phyloP scores from a whole-genome alignment of 2,329 filamentous ascomycete species.

The Stachybotrys elegans region DNA sequence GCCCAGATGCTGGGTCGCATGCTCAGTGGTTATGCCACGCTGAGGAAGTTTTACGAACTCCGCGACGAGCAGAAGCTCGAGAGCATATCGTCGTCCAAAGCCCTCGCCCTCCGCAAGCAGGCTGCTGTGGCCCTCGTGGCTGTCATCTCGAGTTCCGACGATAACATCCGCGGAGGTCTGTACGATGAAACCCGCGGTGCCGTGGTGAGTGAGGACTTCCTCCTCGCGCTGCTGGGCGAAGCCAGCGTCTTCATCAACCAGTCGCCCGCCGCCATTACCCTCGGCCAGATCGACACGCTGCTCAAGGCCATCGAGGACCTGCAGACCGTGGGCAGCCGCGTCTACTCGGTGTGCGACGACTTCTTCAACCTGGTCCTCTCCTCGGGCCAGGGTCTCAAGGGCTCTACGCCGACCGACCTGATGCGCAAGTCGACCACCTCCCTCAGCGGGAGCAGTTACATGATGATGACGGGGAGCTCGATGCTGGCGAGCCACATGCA shows the following conservation, averaged over 20 bases:
- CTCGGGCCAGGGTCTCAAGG: constrained; percentile 59
- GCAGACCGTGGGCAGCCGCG: constrained; percentile 66
- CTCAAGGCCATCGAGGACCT: constrained; percentile 77
- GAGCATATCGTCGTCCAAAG: constrained; percentile 27
- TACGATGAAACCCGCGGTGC: constrained; percentile 77
- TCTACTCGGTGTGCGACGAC: constrained; percentile 71
- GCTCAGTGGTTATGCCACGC: constrained; percentile 86
- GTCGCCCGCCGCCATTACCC: constrained; percentile 49
- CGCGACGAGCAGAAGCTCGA: constrained; percentile 52
- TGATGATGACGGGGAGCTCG: constrained; percentile 69
- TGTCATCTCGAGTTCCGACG: constrained; percentile 80
- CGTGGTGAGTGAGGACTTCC: constrained; percentile 82
- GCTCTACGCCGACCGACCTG: constrained; percentile 60
- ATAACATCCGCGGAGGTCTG: constrained; percentile 86
- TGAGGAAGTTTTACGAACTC: constrained; percentile 86
- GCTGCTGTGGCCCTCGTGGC: constrained; percentile 70
- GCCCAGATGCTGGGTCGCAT: constrained; percentile 79
- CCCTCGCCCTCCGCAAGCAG: constrained; percentile 59
- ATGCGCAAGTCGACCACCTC: constrained; percentile 54
- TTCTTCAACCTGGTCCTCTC: constrained; percentile 71
- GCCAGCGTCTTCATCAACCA: constrained; percentile 70
- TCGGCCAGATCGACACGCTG: constrained; percentile 68
- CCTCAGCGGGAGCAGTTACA: constrained; percentile 56
- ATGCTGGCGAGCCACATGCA: constrained; percentile 61
- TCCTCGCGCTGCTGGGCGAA: constrained; percentile 80